Conservation (phyloP, 768 basidiomycete genomes). For the Chalciporus pseudorubinellus region DNA sequence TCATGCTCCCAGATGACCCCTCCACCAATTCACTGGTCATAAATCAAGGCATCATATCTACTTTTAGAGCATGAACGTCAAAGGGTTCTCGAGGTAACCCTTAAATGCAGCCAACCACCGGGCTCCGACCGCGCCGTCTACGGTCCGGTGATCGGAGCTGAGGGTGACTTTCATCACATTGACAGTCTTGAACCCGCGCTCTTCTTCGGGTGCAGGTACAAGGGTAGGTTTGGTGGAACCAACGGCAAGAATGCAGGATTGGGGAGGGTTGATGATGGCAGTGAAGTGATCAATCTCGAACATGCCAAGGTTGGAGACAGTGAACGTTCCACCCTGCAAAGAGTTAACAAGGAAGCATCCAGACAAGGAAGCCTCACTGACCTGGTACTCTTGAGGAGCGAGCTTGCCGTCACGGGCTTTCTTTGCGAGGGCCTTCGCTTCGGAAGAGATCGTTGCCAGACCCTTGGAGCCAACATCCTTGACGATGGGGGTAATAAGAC, state of each 20-base stretch:
- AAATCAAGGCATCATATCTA: background rate
- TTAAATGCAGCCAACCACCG: slow-evolving; percentile 93
- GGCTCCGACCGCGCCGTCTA: slow-evolving; percentile 95
- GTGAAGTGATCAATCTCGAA: slow-evolving; percentile 93
- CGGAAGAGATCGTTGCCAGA: slow-evolving; percentile 86
- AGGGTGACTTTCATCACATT: slow-evolving; percentile 95
- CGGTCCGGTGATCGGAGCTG: slow-evolving; percentile 92
- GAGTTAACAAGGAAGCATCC: background rate
- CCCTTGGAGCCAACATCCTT: slow-evolving; percentile 93
- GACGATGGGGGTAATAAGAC: slow-evolving; percentile 96
- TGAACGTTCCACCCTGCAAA: slow-evolving; percentile 90
- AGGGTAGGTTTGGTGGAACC: slow-evolving; percentile 85
- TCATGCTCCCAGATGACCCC: slow-evolving; percentile 3
- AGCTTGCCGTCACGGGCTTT: slow-evolving; percentile 97
- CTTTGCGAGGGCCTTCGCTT: slow-evolving; percentile 89
- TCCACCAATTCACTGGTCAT: background rate
- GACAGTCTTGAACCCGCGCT: slow-evolving; percentile 91
- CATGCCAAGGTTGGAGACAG: slow-evolving; percentile 99
- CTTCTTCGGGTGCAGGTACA: slow-evolving; percentile 82
- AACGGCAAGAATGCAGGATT: slow-evolving; percentile 96
- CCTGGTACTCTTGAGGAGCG: slow-evolving; percentile 94
- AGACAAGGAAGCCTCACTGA: slow-evolving; percentile 25
- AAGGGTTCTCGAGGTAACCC: slow-evolving; percentile 93
- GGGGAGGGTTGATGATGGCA: slow-evolving; percentile 98
- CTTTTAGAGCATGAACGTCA: slow-evolving; percentile 90